Evolutionary conservation across 164 flowering plant species (phyloP).

Genomic region (Aristolochia fimbriata): DNA sequence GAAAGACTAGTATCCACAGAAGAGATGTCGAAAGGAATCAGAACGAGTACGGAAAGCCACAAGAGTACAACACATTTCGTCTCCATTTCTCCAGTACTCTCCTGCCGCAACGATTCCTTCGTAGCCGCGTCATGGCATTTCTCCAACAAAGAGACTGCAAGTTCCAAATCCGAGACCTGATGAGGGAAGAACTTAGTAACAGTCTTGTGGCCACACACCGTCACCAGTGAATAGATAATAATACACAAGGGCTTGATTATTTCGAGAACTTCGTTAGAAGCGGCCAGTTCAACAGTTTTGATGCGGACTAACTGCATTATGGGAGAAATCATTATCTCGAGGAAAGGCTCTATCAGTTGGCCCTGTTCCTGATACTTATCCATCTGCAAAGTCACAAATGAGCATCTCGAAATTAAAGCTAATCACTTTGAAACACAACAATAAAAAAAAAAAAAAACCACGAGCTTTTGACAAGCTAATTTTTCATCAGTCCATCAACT

Average conservation of each 20-base stretch:
- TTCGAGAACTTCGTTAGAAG: conserved; percentile 50
- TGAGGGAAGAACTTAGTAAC: conserved; percentile 91
- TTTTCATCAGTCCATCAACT: neutral
- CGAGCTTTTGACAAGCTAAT: neutral
- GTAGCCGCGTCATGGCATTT: conserved; percentile 52
- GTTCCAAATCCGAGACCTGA: conserved; percentile 92
- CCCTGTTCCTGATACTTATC: conserved; percentile 96
- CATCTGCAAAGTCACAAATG: conserved; percentile 37
- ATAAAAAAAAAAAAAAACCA: neutral
- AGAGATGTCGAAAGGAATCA: conserved; percentile 94
- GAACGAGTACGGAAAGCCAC: conserved; percentile 91
- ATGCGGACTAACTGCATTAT: conserved; percentile 70
- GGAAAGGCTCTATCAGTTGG: conserved; percentile 78
- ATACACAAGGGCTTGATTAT: conserved; percentile 77
- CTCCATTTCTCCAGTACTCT: conserved; percentile 98
- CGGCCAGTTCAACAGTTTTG: conserved; percentile 43
- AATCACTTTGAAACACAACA: neutral
- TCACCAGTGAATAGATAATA: conserved; percentile 70
- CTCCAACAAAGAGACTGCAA: conserved; percentile 85
- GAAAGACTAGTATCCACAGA: conserved; percentile 80
- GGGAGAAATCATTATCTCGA: conserved; percentile 83
- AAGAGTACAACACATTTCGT: conserved; percentile 75
- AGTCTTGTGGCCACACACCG: conserved; percentile 93
- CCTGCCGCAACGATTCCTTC: conserved; percentile 58
- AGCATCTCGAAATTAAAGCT: neutral